Conservation (phyloP, 495 filamentous ascomycete species). For the Chaetomium fimeti region DNA sequence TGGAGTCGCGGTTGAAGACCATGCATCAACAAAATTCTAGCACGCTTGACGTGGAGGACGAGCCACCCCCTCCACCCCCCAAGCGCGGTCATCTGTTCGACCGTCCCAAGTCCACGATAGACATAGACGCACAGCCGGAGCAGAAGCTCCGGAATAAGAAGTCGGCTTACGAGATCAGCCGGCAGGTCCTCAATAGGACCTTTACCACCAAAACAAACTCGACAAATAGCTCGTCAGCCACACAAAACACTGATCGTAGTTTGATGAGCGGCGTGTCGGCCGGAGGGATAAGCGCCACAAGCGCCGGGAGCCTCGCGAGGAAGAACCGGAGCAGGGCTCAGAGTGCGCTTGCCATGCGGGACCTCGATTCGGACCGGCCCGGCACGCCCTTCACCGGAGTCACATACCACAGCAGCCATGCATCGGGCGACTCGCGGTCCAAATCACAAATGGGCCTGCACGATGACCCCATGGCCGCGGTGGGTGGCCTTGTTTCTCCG, state of each 20-base stretch:
- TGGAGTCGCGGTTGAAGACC: conserved; percentile 75
- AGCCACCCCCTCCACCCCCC: conserved; percentile 62
- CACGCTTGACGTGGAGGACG: conserved; percentile 42
- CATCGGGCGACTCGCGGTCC: conserved; percentile 54
- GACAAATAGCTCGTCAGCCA: conserved; percentile 69
- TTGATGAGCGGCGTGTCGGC: conserved; percentile 93
- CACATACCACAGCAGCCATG: conserved; percentile 82
- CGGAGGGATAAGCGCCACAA: conserved; percentile 88
- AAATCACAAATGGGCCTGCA: conserved; percentile 50
- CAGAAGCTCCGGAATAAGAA: conserved; percentile 58
- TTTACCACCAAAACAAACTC: conserved; percentile 85
- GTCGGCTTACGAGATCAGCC: conserved; percentile 80
- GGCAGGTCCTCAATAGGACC: conserved; percentile 66
- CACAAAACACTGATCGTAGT: conserved; percentile 74
- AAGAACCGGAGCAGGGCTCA: conserved; percentile 56
- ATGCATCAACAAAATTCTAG: conserved; percentile 63
- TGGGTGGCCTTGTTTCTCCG: conserved; percentile 65
- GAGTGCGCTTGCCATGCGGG: conserved; percentile 54
- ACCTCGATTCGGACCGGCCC: conserved; percentile 55
- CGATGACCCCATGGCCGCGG: conserved; percentile 49
- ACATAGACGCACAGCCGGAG: conserved; percentile 32
- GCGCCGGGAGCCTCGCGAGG: conserved; percentile 85
- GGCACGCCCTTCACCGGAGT: conserved; percentile 73
- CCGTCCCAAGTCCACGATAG: conserved; percentile 53
- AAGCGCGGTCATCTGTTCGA: conserved; percentile 49